Evolutionary conservation across 2,329 filamentous ascomycete genomes (phyloP), one percentile per base, ranked within the genome.

Genomic region (Aureobasidium uvarum): DNA sequence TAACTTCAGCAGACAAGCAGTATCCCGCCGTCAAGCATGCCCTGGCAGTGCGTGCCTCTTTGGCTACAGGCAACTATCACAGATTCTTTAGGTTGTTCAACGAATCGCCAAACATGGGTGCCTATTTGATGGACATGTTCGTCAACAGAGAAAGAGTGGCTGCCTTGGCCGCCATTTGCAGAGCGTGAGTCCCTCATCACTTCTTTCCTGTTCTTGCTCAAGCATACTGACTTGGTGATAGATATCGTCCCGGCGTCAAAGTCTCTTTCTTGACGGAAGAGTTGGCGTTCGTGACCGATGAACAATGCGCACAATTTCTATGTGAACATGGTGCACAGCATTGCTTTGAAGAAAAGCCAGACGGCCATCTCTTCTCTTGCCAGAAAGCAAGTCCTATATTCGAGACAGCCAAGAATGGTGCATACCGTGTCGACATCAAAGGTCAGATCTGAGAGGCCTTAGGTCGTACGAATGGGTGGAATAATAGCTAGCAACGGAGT

Each of bases 111-210:
- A 96, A 96, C 74, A 96, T 99, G 93, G 94, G 95, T 68, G 92
- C 90, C 72, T 98, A 98, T 79, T 85, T 99, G 60, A 96, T 99
- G 91, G 95, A 99, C 81, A 97, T 96, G 91, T 98, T 99, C 81
- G 90, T 98, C 76, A 88, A 88, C 73, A 89, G 95, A 75, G 94
- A 99, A 81, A 91, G 95, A 73, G 86, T 99, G 70, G 88, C 89
- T 74, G 95, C 95, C 70, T 81, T 99, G 75, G 89, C 92, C 77
- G 91, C 89, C 76, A 95, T 99, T 71, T 96, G 92, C 85, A 96
- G 86, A 91, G 88, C 91, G 95, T 99, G 81, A 82, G 94, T 86
- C 10, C n/a, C 6, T 33, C 28, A 46, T 48, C 33, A 36, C 50
- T 28, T 18, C 0, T 16, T 23, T 28, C 46, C 36, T 23, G 2